phyloP scores from a whole-genome alignment of 2,329 filamentous ascomycete species.

The Trichoderma breve region DNA sequence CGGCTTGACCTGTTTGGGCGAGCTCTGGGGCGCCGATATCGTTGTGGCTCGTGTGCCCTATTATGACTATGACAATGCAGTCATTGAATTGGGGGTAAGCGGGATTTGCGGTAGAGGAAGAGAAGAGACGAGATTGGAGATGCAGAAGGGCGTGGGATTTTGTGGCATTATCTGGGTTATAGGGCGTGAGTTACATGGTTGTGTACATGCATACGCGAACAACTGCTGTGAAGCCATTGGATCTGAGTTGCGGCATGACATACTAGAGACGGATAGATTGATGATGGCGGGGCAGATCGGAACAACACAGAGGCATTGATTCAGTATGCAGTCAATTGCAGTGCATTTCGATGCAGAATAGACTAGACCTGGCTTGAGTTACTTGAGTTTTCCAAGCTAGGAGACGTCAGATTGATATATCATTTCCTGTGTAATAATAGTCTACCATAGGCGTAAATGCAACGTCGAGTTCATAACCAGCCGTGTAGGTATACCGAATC shows the following conservation, averaged over 20 bases:
- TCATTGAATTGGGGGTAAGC: neutral
- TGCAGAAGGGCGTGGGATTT: neutral
- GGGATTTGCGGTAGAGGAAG: neutral
- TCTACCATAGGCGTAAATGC: neutral
- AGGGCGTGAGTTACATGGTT: neutral
- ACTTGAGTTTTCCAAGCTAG: neutral
- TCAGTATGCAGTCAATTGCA: neutral
- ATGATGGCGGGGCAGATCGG: neutral
- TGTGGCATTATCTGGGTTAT: neutral
- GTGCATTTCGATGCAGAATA: neutral
- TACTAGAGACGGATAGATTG: neutral
- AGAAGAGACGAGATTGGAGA: neutral
- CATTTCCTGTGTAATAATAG: neutral
- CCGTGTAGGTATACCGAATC: neutral
- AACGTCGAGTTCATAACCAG: neutral
- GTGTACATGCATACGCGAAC: neutral
- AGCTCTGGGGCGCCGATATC: slow-evolving; percentile 19
- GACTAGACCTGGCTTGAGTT: neutral
- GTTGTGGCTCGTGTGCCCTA: slow-evolving; percentile 11
- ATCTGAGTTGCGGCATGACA: neutral
- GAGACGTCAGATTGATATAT: neutral
- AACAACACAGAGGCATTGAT: neutral
- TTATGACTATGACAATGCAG: neutral
- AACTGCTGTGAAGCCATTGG: neutral
- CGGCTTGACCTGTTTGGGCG: slow-evolving; percentile 6